Evolutionary conservation across 2,329 filamentous ascomycete genomes (phyloP), one percentile per base, ranked within the genome.

Genomic region (Monosporascus sp.): DNA sequence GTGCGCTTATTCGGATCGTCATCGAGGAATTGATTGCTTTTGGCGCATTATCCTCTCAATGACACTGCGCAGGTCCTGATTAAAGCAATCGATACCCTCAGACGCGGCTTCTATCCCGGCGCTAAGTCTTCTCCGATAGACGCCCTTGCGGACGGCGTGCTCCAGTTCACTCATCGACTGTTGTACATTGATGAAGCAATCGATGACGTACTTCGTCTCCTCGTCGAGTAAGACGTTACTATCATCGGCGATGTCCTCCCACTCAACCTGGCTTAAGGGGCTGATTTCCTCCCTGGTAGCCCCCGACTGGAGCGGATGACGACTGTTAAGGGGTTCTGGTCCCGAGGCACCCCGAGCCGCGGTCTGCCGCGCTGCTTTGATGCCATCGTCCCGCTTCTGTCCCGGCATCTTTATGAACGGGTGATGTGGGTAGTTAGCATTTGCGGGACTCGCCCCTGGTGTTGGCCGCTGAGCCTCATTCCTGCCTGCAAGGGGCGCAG

Each of bases 361-460:
- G 11, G 20, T 46, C 15, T 20, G 17, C 14, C 11, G 20, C 5
- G 18, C 11, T 4, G 43, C 22, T 3, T n/a, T 15, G 15, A 14
- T 17, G 4, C 15, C 22, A 3, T 20, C 43, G 5, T 24, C 14
- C 6, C 20, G 43, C 15, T 15, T 20, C 43, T 46, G 43, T 17
- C 43, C 24, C 3, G 43, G 43, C 43, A 46, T 46, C 43, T 46
- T 46, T 11, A 46, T 49, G 39, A 45, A 54, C 39, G 7, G 46
- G n/a, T 54, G 47, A 46, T 61, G 52, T 24, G 59, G 52, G 31
- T 53, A 53, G n/a, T 53, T 55, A 44, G 57, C 49, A 25, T 31
- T 31, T 11, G 27, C 27, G 9, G 27, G 9, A 31, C 27, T 31
- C 9, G 9, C 27, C 11, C 9, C 9, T 31, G 27, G 27, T 14